Evolutionary conservation across 2,329 filamentous ascomycete genomes (phyloP), one percentile per base, ranked within the genome.

Genomic region (Talaromyces sp.): DNA sequence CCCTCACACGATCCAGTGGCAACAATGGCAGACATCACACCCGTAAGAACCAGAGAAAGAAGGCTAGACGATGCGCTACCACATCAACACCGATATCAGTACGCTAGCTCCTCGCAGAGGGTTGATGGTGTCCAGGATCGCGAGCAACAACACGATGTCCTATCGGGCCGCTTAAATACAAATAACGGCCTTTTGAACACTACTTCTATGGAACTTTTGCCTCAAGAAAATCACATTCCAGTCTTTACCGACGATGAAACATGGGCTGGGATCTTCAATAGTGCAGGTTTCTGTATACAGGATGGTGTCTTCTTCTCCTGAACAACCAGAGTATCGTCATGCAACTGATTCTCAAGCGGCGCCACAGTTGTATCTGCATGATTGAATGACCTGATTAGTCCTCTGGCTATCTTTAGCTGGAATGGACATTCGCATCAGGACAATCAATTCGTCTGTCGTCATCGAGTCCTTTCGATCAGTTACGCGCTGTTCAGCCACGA

Each of bases 341-440:
- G 24, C 14, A 31, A 52, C 9, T 31, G 11, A 14, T n/a, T 47
- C 16, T n/a, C 47, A 33, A 76, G 52, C 1, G 76, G 74, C 22
- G 79, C 77, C 1, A 78, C 75, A 1, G 82, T 80, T 0, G 78
- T 80, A 57, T 82, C 80, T 0, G 78, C 73, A 64, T 80, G 78
- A 3, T 70, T 73, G 35, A 82, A 81, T 2, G 66, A 76, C 2
- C 77, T 69, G 1, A 73, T 69, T 0, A 75, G 74, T 6, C 70
- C 74, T 57, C 78, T 73, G 39, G 75, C 73, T 47, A 83, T 82
- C 59, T 75, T 79, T 35, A 83, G 68, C 41, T 80, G 71, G 2
- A 80, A 82, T 16, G 73, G 73, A 66, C 81, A 65, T 82, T 78
- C 0, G 81, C 81, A 68, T 83, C 81, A 0, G 81, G 80, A 68